These are phyloP conservation scores for Phytophthora pinifolia DNA, from an alignment of 352 stramenopile genomes.

Conservation along the genomic window DNA sequence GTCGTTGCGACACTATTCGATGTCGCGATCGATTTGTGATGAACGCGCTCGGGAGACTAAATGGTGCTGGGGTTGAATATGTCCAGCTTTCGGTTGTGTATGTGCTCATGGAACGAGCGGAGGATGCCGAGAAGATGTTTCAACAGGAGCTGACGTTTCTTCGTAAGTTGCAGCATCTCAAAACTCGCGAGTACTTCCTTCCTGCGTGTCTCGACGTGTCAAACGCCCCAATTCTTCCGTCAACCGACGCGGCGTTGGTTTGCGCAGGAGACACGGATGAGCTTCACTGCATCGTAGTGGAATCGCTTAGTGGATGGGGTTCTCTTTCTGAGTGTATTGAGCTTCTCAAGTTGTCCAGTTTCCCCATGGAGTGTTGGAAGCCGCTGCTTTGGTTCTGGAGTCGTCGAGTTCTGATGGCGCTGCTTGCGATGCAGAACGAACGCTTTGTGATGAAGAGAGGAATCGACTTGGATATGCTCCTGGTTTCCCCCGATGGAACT, in stretches of 20 bases:
- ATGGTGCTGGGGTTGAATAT: neutral
- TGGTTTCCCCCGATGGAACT: slow-evolving; percentile 31
- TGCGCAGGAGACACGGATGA: slow-evolving; percentile 1
- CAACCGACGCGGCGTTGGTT: neutral
- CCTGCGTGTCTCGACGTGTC: slow-evolving; percentile 10
- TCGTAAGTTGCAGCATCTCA: slow-evolving; percentile 23
- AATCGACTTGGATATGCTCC: slow-evolving; percentile 26
- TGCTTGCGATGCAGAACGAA: slow-evolving; percentile 36
- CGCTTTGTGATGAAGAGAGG: slow-evolving; percentile 10
- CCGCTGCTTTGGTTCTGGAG: slow-evolving; percentile 34
- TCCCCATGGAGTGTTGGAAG: slow-evolving; percentile 25
- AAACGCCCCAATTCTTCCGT: slow-evolving; percentile 21
- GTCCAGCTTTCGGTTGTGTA: slow-evolving; percentile 20
- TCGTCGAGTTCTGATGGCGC: slow-evolving; percentile 32
- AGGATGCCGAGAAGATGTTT: slow-evolving; percentile 3
- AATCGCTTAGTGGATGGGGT: slow-evolving; percentile 33
- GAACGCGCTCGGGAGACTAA: slow-evolving; percentile 16
- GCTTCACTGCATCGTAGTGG: slow-evolving; percentile 25
- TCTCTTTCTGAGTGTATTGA: slow-evolving; percentile 29
- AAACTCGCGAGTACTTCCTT: slow-evolving; percentile 28
- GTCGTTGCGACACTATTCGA: slow-evolving; percentile 10
- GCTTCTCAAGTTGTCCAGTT: slow-evolving; percentile 12
- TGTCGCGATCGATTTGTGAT: slow-evolving; percentile 19
- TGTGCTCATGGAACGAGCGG: slow-evolving; percentile 5
- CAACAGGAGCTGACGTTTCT: slow-evolving; percentile 31